Evolutionary conservation across 345 rosid genomes (phyloP), one percentile per base, ranked within the genome.

Genomic region (Corchorus olitorius): DNA sequence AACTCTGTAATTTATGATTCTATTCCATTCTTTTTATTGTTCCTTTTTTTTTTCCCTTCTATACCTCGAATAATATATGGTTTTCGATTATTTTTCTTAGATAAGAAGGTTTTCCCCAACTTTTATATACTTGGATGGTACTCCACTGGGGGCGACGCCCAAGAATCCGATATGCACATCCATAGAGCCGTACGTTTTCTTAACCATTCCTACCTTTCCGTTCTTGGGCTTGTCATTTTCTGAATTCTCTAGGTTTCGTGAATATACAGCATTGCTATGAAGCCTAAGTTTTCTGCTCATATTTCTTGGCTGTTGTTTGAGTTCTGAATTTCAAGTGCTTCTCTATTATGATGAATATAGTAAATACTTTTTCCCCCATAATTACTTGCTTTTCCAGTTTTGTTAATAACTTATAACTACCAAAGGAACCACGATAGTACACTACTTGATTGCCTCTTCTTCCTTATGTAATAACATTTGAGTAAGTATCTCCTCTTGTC

Each of bases 111-210:
- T 48, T 93, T 93, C 76, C 97, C 97, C 16, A 83, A 91, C 79
- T 96, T 89, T 73, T 96, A 93, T 71, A 84, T 93, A 16, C 85
- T 96, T 65, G 99, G 99, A 82, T 96, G 98, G 99, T 96, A 96
- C 79, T 96, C 98, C 5, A 91, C 93, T 0, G 99, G 98, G 45
- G 83, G 92, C 75, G 97, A 93, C 62, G 97, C 98, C 6, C 75
- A 89, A 61, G 98, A 92, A 82, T 89, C 97, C 20, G 99, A 96
- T 80, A 89, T 93, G 98, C 92, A 81, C 75, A 89, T 96, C 63
- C 99, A 93, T 71, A 96, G 89, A 90, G 93, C 98, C 76, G 97
- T 96, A 82, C 81, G 94, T 84, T 77, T 56, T 35, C 39, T 58
- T 27, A 19, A 37, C 9, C 70, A 8, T 65, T 39, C 37, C 10